phyloP scores from a whole-genome alignment of 768 basidiomycete species.

The Phylloporus sp. region DNA sequence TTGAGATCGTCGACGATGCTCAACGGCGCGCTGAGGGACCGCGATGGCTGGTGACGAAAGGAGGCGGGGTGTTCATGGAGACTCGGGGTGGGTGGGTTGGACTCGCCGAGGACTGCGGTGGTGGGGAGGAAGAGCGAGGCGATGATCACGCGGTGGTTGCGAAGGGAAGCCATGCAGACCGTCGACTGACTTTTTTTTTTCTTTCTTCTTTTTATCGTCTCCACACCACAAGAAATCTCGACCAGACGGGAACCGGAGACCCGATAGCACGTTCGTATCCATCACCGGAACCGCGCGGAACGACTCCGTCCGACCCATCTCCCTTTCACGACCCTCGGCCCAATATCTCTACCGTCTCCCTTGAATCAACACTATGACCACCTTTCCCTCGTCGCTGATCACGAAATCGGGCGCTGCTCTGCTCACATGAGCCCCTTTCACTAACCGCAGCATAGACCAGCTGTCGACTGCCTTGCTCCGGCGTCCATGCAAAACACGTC shows the following conservation, averaged over 20 bases:
- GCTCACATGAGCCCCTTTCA: constrained; percentile 23
- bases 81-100: constrained; percentile 48
- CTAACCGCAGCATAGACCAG: constrained; percentile 31
- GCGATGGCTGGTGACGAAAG: constrained; percentile 17
- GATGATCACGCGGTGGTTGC: constrained; percentile 70
- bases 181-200: too few relatives aligned
- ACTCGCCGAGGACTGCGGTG: constrained; percentile 58
- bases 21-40: constrained; percentile 35
- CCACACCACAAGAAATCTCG: too few relatives aligned
- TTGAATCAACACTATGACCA: too few relatives aligned
- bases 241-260: too few relatives aligned
- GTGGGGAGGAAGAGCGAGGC: constrained; percentile 82
- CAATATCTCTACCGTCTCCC: too few relatives aligned
- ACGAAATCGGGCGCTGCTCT: constrained; percentile 28
- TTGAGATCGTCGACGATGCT: constrained; percentile 70
- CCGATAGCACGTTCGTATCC: too few relatives aligned
- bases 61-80: constrained; percentile 15
- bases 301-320: too few relatives aligned
- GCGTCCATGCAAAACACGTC: constrained; percentile 12
- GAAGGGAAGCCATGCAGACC: constrained; percentile 71
- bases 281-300: too few relatives aligned
- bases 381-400: constrained; percentile 26
- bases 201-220: too few relatives aligned
- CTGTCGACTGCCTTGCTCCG: constrained; percentile 33
- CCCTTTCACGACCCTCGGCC: too few relatives aligned